Evolutionary conservation across 2,329 filamentous ascomycete species (phyloP).

Genomic region (Clathrospora elynae): DNA sequence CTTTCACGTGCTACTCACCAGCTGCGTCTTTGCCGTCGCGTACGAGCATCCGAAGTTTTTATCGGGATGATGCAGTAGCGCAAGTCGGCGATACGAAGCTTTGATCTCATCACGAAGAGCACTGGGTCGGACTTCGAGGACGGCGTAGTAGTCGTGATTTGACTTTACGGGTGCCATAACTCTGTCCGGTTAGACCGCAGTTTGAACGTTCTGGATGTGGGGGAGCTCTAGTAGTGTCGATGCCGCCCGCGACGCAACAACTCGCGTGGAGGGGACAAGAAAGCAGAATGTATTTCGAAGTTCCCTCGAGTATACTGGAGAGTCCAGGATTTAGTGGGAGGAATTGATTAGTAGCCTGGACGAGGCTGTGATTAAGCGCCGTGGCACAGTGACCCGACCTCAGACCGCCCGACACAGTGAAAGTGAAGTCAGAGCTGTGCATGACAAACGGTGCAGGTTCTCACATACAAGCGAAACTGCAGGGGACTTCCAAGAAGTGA

Average conservation of each 20-base stretch:
- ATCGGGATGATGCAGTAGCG: constrained; percentile 6
- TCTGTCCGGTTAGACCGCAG: too few relatives aligned
- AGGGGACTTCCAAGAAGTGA: too few relatives aligned
- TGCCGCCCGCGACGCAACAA: too few relatives aligned
- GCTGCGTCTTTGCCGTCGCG: constrained; percentile 2
- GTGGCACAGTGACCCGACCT: not conserved
- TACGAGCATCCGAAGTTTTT: constrained; percentile 5
- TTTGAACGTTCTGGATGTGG: too few relatives aligned
- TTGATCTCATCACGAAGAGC: constrained; percentile 3
- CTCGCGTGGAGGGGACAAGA: too few relatives aligned
- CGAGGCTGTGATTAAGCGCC: not conserved
- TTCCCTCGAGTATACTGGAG: too few relatives aligned
- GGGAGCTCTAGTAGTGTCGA: too few relatives aligned
- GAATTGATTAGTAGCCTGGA: not conserved
- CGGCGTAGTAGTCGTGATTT: constrained; percentile 3
- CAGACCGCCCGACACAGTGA: not conserved
- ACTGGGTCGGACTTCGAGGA: constrained; percentile 1
- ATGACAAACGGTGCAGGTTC: too few relatives aligned
- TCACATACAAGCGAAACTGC: too few relatives aligned
- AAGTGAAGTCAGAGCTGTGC: too few relatives aligned
- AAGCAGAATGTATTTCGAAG: too few relatives aligned
- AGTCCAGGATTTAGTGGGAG: too few relatives aligned
- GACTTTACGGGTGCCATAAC: constrained; percentile 1
- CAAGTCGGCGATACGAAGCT: constrained; percentile 5
- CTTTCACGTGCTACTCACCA: not conserved